Conservation (phyloP, 208 protist genomes). For the Crithidia mellificae region DNA sequence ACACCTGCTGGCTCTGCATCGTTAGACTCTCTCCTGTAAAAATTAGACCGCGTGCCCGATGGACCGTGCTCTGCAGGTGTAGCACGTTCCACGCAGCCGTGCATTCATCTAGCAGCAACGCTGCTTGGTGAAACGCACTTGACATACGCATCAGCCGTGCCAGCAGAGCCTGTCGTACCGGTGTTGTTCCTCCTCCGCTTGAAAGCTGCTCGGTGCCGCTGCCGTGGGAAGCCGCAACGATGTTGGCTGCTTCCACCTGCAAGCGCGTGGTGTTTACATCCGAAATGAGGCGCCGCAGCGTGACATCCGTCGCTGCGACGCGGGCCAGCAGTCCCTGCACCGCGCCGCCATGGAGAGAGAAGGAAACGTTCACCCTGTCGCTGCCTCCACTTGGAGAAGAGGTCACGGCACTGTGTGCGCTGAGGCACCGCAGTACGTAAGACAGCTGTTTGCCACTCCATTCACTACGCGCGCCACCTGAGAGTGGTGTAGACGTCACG, state of each 20-base stretch:
- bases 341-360: not conserved
- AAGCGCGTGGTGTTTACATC: not conserved
- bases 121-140: not conserved
- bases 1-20: too few species aligned
- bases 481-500: not conserved
- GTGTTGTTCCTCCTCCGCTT: too few species aligned
- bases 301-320: slow-evolving; percentile 18
- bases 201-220: too few species aligned
- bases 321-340: slow-evolving; percentile 13
- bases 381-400: too few species aligned
- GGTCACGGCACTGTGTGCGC: not conserved
- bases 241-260: not conserved
- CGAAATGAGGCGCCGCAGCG: slow-evolving; percentile 1
- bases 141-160: not conserved
- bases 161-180: too few species aligned
- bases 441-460: slow-evolving; percentile 1
- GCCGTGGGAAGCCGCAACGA: too few species aligned
- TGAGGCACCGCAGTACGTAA: slow-evolving; percentile 20
- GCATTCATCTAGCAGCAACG: slow-evolving; percentile 20
- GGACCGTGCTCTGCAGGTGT: slow-evolving; percentile 11
- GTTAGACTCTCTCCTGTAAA: not conserved
- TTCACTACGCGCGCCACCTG: not conserved
- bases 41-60: not conserved
- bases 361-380: too few species aligned
- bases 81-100: slow-evolving; percentile 19